Percentiles rank a stretch among this genome's conserved stretches.
Evolutionary conservation across 305 asterid genomes (phyloP).

Genomic region (Solanum hybrid): DNA sequence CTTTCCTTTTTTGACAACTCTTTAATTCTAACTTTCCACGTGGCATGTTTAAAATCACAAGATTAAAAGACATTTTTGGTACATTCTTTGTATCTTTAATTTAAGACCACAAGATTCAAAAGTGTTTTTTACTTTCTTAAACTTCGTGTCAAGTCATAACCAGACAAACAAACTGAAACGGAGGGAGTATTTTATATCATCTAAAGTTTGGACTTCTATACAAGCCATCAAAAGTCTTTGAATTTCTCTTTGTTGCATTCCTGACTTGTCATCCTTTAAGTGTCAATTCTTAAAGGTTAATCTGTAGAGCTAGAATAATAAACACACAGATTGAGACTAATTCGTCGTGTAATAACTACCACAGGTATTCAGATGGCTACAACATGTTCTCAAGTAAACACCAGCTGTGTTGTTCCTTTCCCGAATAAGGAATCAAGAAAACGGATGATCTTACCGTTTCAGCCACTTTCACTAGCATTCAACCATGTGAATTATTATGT

Average conservation of each 20-base stretch:
- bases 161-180: not conserved
- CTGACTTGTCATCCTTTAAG: not conserved
- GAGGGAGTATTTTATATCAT: not conserved
- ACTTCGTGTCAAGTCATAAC: not conserved
- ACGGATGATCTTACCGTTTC: constrained; percentile 77
- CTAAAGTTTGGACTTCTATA: not conserved
- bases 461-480: constrained; percentile 76
- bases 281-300: not conserved
- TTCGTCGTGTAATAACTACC: not conserved
- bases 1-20: not conserved
- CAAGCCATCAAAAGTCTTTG: not conserved
- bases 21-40: not conserved
- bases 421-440: constrained; percentile 19
- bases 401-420: not conserved
- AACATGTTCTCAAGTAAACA: constrained; percentile 9
- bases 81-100: not conserved
- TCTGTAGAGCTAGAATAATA: not conserved
- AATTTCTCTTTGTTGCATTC: not conserved
- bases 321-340: not conserved
- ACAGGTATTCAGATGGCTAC: constrained; percentile 40
- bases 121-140: not conserved
- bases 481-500: constrained; percentile 68
- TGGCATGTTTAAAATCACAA: not conserved
- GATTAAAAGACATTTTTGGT: not conserved
- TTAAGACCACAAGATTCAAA: not conserved